Percentiles rank a stretch among this genome's conserved stretches.
phyloP scores from a whole-genome alignment of 805 yeast species.

The Groenewaldozyma salmanticensis region DNA sequence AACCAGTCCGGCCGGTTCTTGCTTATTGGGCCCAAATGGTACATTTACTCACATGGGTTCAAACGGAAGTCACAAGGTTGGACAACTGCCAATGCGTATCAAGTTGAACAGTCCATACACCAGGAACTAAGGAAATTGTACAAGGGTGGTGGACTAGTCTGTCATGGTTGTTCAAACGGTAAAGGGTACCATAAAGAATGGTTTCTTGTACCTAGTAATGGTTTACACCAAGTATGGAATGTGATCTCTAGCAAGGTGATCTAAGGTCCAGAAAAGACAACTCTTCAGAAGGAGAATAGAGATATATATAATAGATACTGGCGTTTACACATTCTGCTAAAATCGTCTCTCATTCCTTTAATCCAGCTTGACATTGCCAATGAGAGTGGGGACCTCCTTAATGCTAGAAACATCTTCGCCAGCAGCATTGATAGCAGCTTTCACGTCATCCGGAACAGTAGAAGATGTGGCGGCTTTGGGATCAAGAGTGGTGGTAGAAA shows the following conservation, averaged over 20 bases:
- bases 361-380: constrained; percentile 23
- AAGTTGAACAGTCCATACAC: constrained; percentile 19
- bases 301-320: too few relatives aligned
- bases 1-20: constrained; percentile 11
- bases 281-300: too few relatives aligned
- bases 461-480: constrained; percentile 2
- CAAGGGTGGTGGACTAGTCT: constrained; percentile 23
- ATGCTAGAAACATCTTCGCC: constrained; percentile 9
- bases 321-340: too few relatives aligned
- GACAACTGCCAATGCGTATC: constrained; percentile 16
- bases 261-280: too few relatives aligned
- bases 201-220: constrained; percentile 18
- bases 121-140: constrained; percentile 14
- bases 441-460: constrained; percentile 8
- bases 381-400: constrained; percentile 26
- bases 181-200: constrained; percentile 20
- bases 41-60: background rate
- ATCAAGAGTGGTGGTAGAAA: background rate
- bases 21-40: constrained; percentile 1
- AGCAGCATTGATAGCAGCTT: constrained; percentile 11
- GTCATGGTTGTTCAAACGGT: constrained; percentile 20
- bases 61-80: constrained; percentile 17
- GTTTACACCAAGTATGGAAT: background rate
- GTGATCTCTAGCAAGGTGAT: too few relatives aligned
- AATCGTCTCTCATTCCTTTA: too few relatives aligned